Percentiles rank a stretch among this genome's conserved stretches.
Conservation (phyloP, 345 rosid genomes). For the Lagerstroemia speciosa region DNA sequence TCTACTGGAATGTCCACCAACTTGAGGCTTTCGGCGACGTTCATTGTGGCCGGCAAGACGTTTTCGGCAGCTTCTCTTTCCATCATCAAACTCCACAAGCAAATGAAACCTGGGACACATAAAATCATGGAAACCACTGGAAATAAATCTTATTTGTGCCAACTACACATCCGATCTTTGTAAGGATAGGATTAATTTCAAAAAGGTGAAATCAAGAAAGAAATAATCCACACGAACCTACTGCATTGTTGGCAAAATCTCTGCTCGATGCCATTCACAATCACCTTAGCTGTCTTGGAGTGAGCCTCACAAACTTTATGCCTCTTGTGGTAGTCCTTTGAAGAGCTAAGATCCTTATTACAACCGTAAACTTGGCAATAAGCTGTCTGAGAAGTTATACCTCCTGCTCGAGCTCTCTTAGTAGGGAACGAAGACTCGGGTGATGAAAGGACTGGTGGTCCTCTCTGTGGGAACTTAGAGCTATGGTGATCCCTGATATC, state of each 20-base stretch:
- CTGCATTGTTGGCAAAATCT: conserved; percentile 65
- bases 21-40: conserved; percentile 79
- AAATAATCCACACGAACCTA: conserved; percentile 25
- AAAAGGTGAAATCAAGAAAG: not conserved
- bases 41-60: conserved; percentile 85
- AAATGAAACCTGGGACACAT: conserved; percentile 62
- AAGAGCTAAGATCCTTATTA: conserved; percentile 41
- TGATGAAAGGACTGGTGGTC: conserved; percentile 15
- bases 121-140: not conserved
- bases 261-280: conserved; percentile 45
- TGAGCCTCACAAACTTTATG: conserved; percentile 53
- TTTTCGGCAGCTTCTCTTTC: conserved; percentile 82
- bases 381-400: conserved; percentile 21
- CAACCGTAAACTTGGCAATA: conserved; percentile 52
- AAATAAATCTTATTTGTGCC: not conserved
- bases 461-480: conserved; percentile 13
- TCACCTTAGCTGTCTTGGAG: conserved; percentile 44
- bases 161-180: not conserved
- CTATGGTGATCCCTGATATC: conserved; percentile 26
- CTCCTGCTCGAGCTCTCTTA: conserved; percentile 32
- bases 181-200: not conserved
- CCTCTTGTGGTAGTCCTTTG: conserved; percentile 51
- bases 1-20: conserved; percentile 24
- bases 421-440: conserved; percentile 17
- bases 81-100: conserved; percentile 83